These are phyloP conservation scores for Fusarium sp. DNA, from an alignment of 2,329 filamentous ascomycete species.

Conservation along the genomic window DNA sequence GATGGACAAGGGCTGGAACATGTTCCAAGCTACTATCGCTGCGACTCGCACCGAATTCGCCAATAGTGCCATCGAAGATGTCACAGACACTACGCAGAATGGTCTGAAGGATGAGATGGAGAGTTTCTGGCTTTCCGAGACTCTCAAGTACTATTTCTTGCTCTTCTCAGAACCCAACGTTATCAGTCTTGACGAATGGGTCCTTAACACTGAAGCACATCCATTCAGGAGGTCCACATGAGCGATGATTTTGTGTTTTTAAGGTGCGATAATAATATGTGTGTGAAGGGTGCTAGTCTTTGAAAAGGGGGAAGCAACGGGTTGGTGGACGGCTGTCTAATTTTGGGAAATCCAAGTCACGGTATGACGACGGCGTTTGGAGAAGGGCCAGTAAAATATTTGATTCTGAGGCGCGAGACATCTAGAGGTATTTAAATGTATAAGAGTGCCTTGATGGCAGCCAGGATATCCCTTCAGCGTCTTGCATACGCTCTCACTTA, in stretches of 20 bases:
- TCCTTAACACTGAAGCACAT: conserved; percentile 75
- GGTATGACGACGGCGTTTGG: conserved; percentile 33
- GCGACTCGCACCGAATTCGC: conserved; percentile 75
- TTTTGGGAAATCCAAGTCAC: conserved; percentile 16
- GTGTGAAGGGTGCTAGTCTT: background rate
- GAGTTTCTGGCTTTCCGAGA: conserved; percentile 92
- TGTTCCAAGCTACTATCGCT: conserved; percentile 80
- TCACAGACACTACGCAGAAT: conserved; percentile 60
- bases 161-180: conserved; percentile 77
- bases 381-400: conserved; percentile 31
- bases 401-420: conserved; percentile 19
- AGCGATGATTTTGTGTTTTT: conserved; percentile 5
- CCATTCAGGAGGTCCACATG: conserved; percentile 64
- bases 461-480: background rate
- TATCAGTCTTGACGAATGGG: conserved; percentile 77
- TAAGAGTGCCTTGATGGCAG: conserved; percentile 19
- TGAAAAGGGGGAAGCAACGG: conserved; percentile 2
- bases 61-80: conserved; percentile 78
- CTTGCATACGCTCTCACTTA: background rate
- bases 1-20: conserved; percentile 87
- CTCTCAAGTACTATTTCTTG: conserved; percentile 91
- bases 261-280: conserved; percentile 3
- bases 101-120: conserved; percentile 76
- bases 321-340: conserved; percentile 11
- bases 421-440: conserved; percentile 34